These are phyloP conservation scores for Pilatotrama ljubarskyi DNA, from an alignment of 768 basidiomycete species.

Conservation along the genomic window DNA sequence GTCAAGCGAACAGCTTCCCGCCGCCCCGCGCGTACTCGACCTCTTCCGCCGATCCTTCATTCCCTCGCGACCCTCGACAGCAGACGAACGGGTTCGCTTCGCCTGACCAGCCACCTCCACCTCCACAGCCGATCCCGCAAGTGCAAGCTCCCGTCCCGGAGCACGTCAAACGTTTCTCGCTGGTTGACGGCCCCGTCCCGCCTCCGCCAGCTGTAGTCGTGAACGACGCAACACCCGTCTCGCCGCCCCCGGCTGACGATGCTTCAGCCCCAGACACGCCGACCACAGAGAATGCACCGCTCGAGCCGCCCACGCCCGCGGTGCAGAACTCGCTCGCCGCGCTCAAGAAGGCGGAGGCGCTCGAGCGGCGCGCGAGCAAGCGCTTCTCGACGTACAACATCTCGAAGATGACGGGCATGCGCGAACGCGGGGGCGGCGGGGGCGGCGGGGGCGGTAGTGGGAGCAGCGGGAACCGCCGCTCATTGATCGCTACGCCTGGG, in stretches of 20 bases:
- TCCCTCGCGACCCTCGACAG: slow-evolving; percentile 15
- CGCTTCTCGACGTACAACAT: slow-evolving; percentile 95
- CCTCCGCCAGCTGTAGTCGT: slow-evolving; percentile 53
- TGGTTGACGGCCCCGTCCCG: slow-evolving; percentile 68
- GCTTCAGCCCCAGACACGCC: slow-evolving; percentile 7
- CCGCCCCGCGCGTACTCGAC: slow-evolving; percentile 20
- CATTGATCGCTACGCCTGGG: slow-evolving; percentile 58
- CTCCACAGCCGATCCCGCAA: slow-evolving; percentile 4
- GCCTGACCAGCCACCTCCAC: background rate
- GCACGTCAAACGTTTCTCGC: slow-evolving; percentile 74
- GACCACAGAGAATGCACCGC: slow-evolving; percentile 22
- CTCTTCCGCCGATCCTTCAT: slow-evolving; percentile 12
- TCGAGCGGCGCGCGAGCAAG: slow-evolving; percentile 92
- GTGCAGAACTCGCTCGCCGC: slow-evolving; percentile 85
- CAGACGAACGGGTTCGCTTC: slow-evolving; percentile 18
- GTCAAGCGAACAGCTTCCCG: slow-evolving; percentile 6
- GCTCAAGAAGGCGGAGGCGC: slow-evolving; percentile 79
- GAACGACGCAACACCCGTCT: slow-evolving; percentile 43
- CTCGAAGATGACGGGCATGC: slow-evolving; percentile 81
- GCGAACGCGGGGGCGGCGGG: slow-evolving; percentile 33
- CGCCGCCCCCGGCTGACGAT: slow-evolving; percentile 3
- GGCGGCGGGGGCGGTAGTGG: slow-evolving; percentile 31
- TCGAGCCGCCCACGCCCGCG: slow-evolving; percentile 49
- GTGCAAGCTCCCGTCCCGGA: slow-evolving; percentile 44
- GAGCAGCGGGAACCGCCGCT: slow-evolving; percentile 63